Conservation (phyloP, 2,329 filamentous ascomycete genomes). For the Ceratocystis diversiconidia region DNA sequence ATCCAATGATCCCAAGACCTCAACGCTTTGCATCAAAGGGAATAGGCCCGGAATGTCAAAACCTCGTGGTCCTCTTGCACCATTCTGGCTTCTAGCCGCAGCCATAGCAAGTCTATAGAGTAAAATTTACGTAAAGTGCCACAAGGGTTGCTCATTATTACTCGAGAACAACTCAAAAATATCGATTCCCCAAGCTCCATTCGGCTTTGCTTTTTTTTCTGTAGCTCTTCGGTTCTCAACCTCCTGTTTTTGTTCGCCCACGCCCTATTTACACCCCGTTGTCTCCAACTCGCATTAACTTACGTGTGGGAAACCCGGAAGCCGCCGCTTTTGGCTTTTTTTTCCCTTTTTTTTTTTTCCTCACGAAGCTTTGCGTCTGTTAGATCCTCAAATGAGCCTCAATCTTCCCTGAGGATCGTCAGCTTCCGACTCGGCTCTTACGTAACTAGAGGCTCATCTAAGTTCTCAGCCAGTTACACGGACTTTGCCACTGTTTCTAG, state of each 20-base stretch:
- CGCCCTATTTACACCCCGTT: not conserved
- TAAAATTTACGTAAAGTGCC: conserved; percentile 16
- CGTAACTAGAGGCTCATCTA: conserved; percentile 5
- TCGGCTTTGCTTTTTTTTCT: not conserved
- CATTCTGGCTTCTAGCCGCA: not conserved
- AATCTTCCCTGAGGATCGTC: conserved; percentile 2
- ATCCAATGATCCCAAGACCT: not conserved
- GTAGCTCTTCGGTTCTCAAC: not conserved
- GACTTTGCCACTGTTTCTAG: not conserved
- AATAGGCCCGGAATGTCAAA: not conserved
- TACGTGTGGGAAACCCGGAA: not conserved
- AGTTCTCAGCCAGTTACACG: not conserved
- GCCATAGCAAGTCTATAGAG: conserved; percentile 7
- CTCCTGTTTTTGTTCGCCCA: not conserved
- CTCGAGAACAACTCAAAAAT: not conserved
- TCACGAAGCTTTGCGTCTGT: not conserved
- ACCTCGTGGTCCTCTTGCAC: conserved; percentile 3
- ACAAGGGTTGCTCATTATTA: conserved; percentile 3
- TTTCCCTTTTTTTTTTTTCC: too few relatives aligned
- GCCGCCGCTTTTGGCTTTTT: not conserved
- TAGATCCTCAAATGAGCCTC: not conserved
- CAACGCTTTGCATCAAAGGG: too few relatives aligned
- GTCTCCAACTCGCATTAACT: conserved; percentile 1
- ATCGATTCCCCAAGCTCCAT: not conserved
- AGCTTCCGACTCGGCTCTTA: not conserved